phyloP scores from a whole-genome alignment of 179 eudicot species.

The Actinidia chinensis region DNA sequence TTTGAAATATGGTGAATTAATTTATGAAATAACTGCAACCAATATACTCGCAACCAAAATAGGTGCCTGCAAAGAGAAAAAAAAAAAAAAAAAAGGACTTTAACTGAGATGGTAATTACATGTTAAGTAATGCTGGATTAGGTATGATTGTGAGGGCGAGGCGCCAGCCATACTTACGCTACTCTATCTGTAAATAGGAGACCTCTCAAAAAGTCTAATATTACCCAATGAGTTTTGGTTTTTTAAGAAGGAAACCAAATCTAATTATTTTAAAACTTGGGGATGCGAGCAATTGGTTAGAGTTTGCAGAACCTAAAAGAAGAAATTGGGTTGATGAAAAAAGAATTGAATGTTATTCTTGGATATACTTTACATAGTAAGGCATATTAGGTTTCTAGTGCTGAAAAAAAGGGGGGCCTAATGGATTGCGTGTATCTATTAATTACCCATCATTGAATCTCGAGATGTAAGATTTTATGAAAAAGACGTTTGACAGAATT shows the following conservation, averaged over 20 bases:
- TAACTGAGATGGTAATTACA: not conserved
- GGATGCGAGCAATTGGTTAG: not conserved
- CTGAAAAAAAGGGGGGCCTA: no score
- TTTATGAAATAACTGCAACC: no score
- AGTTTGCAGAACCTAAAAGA: not conserved
- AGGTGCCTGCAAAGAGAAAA: no score
- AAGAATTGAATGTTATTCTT: not conserved
- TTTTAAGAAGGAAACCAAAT: not conserved
- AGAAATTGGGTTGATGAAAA: not conserved
- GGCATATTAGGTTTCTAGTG: not conserved
- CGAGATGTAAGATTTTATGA: no score
- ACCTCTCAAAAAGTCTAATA: not conserved
- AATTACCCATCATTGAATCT: not conserved
- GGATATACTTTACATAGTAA: not conserved
- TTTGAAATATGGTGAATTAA: no score
- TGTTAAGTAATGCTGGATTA: no score
- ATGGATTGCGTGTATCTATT: not conserved
- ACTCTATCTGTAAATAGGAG: not conserved
- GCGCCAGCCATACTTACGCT: no score
- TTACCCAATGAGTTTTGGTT: not conserved
- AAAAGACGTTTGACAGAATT: no score
- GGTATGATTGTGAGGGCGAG: no score
- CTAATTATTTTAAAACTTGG: not conserved
- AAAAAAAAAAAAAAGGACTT: no score
- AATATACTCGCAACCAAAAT: no score